Evolutionary conservation across 2,329 filamentous ascomycete genomes (phyloP).

Genomic region (Botrytis porri): DNA sequence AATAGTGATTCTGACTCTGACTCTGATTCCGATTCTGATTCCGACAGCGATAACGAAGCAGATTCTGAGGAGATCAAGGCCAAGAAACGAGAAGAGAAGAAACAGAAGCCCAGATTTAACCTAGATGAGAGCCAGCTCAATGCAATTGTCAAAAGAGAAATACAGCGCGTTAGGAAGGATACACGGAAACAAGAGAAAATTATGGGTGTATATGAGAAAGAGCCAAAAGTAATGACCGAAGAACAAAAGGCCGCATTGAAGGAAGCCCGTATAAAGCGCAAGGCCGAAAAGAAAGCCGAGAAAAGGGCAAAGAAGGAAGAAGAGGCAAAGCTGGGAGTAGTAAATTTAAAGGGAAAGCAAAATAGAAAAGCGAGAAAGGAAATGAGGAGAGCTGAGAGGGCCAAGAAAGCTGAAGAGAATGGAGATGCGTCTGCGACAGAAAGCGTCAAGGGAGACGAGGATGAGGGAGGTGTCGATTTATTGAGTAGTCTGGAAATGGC

Average conservation of each 20-base stretch:
- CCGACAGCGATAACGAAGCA: background rate
- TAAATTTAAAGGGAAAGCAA: slow-evolving; percentile 17
- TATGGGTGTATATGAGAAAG: slow-evolving; percentile 15
- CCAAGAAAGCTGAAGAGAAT: background rate
- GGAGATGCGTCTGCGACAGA: background rate
- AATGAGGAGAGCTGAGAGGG: slow-evolving; percentile 18
- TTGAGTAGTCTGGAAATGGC: slow-evolving; percentile 4
- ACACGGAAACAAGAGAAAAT: slow-evolving; percentile 15
- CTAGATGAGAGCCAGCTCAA: slow-evolving; percentile 15
- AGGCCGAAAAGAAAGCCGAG: slow-evolving; percentile 13
- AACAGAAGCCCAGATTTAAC: slow-evolving; percentile 10
- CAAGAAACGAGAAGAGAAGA: slow-evolving; percentile 19
- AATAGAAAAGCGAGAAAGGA: slow-evolving; percentile 18
- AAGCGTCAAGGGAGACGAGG: background rate
- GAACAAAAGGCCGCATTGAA: slow-evolving; percentile 17
- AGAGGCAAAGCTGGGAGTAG: slow-evolving; percentile 3
- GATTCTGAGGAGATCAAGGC: background rate
- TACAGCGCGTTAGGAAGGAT: slow-evolving; percentile 14
- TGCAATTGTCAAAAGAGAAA: slow-evolving; percentile 19
- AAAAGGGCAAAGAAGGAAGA: slow-evolving; percentile 18
- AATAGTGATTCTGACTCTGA: slow-evolving; percentile 20
- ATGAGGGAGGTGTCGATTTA: background rate
- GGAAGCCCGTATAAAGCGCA: slow-evolving; percentile 12
- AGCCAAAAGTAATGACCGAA: slow-evolving; percentile 10
- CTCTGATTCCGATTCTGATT: background rate